Evolutionary conservation across 257 asterid genomes (phyloP), one percentile per base, ranked within the genome.

Genomic region (Jacaranda mimosifolia): DNA sequence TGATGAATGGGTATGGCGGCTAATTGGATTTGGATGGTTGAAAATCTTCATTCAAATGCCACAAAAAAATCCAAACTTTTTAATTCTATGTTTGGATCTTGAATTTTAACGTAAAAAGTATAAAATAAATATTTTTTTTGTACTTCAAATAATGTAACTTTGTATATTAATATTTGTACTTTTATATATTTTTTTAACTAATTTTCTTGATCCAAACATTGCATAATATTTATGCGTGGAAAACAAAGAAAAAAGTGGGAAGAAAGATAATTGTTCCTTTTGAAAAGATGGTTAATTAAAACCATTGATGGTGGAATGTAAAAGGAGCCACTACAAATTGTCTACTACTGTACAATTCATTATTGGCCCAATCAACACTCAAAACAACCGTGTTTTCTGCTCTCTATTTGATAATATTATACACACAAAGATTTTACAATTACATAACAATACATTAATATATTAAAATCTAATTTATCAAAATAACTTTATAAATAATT

Each of bases 261-360:
- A 57, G 6, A 38, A 57, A 18, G 7, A 57, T 13, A 4, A 49
- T 49, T 49, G 52, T 8, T 10, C 12, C 8, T n/a, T n/a, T n/a
- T n/a, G n/a, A 11, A 49, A 49, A 49, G 17, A 49, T 53, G 63
- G 8, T 59, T 38, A 18, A 68, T 18, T 38, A 46, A 38, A 21
- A 14, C 67, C 66, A n/a, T 72, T 42, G 66, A 55, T 66, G 52
- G 78, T 26, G 73, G 57, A 70, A 19, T 48, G 6, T 3, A 63
- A 55, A 32, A 40, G n/a, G 45, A 62, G n/a, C 55, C 76, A 77
- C 82, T 53, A 63, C 4, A 3, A 46, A 19, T 63, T 63, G 82
- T 78, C 82, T 63, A 53, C 67, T 70, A 49, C 71, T 62, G 12
- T 6, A 11, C 3, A 3, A 5, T 6, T 46, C 8, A 7, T 46